Conservation (phyloP, 305 asterid species). For the Ajuga reptans region DNA sequence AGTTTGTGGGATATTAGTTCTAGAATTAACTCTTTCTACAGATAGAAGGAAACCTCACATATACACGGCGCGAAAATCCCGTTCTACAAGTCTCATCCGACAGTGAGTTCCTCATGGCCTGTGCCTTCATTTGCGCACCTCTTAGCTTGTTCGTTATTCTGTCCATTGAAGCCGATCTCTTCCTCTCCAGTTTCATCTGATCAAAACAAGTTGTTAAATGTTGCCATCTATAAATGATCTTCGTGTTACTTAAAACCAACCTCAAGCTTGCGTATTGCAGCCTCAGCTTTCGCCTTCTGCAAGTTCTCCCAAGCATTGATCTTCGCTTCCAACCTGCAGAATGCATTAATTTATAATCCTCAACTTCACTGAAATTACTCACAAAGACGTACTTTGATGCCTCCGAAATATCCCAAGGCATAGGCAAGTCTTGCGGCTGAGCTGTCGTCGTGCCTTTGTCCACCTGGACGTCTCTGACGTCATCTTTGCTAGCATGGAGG, state of each 20-base stretch:
- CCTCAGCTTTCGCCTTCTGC: constrained; percentile 78
- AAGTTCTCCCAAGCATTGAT: constrained; percentile 72
- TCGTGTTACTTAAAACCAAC: constrained; percentile 24
- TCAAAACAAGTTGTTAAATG: not conserved
- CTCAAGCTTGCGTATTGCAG: constrained; percentile 58
- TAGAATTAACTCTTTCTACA: constrained; percentile 12
- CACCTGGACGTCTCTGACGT: constrained; percentile 76
- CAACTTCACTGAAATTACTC: too few species aligned
- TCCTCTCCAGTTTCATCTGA: constrained; percentile 62
- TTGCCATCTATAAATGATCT: not conserved
- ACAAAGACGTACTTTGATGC: constrained; percentile 36
- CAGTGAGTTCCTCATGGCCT: constrained; percentile 40
- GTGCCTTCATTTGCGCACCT: constrained; percentile 46
- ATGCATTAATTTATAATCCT: too few species aligned
- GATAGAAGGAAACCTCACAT: constrained; percentile 28
- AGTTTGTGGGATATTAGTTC: too few species aligned
- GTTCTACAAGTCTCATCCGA: constrained; percentile 6
- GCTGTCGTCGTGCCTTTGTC: constrained; percentile 54
- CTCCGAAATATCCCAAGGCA: constrained; percentile 42
- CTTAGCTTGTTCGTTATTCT: constrained; percentile 15
- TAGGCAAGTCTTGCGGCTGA: constrained; percentile 23
- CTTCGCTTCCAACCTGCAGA: constrained; percentile 49
- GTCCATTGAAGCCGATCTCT: constrained; percentile 60
- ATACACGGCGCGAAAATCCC: constrained; percentile 23
- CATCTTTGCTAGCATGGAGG: constrained; percentile 26